These are phyloP conservation scores for Marchantia paleacea DNA, from an alignment of 225 moss, liverwort and hornwort species.

Conservation along the genomic window DNA sequence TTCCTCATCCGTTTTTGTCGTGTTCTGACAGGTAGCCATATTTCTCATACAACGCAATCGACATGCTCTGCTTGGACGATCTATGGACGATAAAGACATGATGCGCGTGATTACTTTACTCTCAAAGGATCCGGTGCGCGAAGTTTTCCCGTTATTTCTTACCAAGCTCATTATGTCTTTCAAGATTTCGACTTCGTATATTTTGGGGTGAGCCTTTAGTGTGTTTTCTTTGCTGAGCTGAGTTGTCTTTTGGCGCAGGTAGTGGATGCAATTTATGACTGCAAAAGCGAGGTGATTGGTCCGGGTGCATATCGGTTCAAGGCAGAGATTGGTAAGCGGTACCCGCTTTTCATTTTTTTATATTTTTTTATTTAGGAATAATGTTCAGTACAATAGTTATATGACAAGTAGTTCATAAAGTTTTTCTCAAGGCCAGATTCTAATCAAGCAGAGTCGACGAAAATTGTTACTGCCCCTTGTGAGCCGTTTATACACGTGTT, in stretches of 20 bases:
- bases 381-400: no score
- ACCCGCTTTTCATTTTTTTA: neutral
- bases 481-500: no score
- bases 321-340: constrained; percentile 81
- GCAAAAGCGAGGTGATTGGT: constrained; percentile 99
- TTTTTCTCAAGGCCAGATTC: neutral
- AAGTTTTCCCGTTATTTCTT: neutral
- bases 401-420: no score
- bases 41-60: constrained; percentile 96
- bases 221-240: neutral
- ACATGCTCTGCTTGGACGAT: constrained; percentile 92
- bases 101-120: constrained; percentile 81
- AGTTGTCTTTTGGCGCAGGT: constrained; percentile 53
- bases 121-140: constrained; percentile 71
- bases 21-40: constrained; percentile 67
- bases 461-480: no score
- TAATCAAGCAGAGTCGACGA: no score
- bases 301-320: constrained; percentile 97
- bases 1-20: no score
- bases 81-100: constrained; percentile 96
- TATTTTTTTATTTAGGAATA: no score
- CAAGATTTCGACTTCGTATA: neutral
- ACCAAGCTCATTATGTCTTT: neutral
- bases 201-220: neutral
- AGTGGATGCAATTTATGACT: constrained; percentile 98